Evolutionary conservation across 2,329 filamentous ascomycete genomes (phyloP).

Genomic region (Exserohilum turcica): DNA sequence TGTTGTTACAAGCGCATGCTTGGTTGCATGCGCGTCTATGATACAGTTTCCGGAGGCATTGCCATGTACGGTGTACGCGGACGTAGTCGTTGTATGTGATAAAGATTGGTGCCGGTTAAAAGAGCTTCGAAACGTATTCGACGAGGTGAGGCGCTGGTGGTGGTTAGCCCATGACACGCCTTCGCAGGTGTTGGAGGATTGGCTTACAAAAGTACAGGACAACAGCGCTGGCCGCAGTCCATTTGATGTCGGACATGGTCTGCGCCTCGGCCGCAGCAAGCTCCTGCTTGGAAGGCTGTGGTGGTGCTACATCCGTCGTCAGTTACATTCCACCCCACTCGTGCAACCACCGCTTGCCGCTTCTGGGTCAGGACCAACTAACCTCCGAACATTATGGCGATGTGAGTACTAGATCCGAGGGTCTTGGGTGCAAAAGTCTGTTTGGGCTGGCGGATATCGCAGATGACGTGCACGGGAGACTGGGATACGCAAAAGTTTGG

Average conservation of each 20-base stretch:
- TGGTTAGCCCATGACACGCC: background rate
- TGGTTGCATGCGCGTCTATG: constrained; percentile 5
- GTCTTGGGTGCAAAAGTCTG: constrained; percentile 6
- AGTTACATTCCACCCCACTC: constrained; percentile 5
- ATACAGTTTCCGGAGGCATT: constrained; percentile 1
- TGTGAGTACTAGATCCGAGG: background rate
- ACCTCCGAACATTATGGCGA: constrained; percentile 61
- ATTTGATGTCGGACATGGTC: constrained; percentile 70
- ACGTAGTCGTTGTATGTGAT: background rate
- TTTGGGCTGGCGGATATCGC: constrained; percentile 1
- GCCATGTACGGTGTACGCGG: background rate
- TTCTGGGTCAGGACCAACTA: background rate
- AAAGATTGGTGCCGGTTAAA: constrained; percentile 39
- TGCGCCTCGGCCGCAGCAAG: constrained; percentile 66
- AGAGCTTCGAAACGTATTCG: constrained; percentile 59
- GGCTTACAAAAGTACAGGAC: constrained; percentile 77
- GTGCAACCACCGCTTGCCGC: background rate
- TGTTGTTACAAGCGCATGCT: constrained; percentile 11
- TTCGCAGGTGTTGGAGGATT: background rate
- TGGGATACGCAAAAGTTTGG: constrained; percentile 15
- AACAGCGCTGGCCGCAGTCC: constrained; percentile 67
- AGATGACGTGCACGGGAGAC: constrained; percentile 9
- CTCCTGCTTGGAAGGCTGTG: constrained; percentile 72
- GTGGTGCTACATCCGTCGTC: constrained; percentile 60
- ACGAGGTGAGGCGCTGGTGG: constrained; percentile 60